These are phyloP conservation scores for Coniochaeta pulveracea DNA, from an alignment of 2,329 filamentous ascomycete species.

Conservation along the genomic window DNA sequence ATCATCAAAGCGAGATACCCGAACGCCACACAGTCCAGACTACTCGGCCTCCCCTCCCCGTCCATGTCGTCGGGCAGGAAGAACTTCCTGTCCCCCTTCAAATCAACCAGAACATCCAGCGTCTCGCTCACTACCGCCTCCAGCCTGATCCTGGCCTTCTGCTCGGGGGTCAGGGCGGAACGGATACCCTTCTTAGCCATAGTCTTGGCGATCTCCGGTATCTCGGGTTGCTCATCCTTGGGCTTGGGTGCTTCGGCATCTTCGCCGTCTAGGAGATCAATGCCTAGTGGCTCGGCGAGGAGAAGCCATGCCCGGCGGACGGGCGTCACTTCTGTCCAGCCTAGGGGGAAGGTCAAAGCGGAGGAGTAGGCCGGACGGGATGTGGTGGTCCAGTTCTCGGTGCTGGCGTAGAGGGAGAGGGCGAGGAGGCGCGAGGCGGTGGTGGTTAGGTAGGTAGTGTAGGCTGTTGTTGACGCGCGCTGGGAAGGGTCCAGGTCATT, in stretches of 20 bases:
- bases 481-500: constrained; percentile 23
- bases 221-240: constrained; percentile 23
- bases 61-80: constrained; percentile 33
- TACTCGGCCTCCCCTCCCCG: constrained; percentile 35
- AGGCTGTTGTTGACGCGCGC: constrained; percentile 36
- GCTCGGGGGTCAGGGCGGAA: constrained; percentile 56
- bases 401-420: constrained; percentile 81
- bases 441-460: constrained; percentile 59
- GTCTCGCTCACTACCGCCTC: constrained; percentile 61
- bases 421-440: constrained; percentile 71
- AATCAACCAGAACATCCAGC: constrained; percentile 57
- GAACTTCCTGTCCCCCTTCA: constrained; percentile 39
- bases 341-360: constrained; percentile 75
- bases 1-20: constrained; percentile 72
- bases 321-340: constrained; percentile 72
- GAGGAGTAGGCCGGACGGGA: constrained; percentile 73
- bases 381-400: constrained; percentile 68
- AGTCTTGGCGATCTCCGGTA: constrained; percentile 33
- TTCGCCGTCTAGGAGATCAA: constrained; percentile 54
- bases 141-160: constrained; percentile 64
- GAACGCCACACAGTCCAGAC: constrained; percentile 68
- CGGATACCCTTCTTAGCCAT: constrained; percentile 40
- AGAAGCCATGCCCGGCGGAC: constrained; percentile 59
- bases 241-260: constrained; percentile 14
- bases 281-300: constrained; percentile 58